phyloP scores from a whole-genome alignment of 352 stramenopile species.

The Pythium angustatum region DNA sequence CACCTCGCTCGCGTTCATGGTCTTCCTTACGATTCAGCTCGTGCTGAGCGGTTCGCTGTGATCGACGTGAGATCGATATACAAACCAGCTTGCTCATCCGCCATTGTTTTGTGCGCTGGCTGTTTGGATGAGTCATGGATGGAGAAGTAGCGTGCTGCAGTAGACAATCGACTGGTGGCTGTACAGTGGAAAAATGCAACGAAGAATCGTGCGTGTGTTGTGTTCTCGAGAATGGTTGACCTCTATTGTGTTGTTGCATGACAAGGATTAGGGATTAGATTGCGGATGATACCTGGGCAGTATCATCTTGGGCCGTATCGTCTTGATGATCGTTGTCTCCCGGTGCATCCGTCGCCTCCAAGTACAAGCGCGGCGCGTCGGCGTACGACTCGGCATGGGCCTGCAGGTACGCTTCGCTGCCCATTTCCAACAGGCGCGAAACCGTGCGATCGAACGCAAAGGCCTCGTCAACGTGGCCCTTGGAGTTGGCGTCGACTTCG shows the following conservation, averaged over 20 bases:
- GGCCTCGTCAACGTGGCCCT: conserved; percentile 73
- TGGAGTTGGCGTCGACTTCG: conserved; percentile 51
- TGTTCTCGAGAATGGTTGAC: background rate
- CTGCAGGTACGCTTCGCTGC: conserved; percentile 68
- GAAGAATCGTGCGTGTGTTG: conserved; percentile 4
- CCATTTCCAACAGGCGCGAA: conserved; percentile 88
- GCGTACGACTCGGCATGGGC: conserved; percentile 46
- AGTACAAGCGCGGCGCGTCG: conserved; percentile 27
- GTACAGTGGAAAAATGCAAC: conserved; percentile 6
- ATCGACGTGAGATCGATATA: background rate
- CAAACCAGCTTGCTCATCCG: background rate
- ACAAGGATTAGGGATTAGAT: no score
- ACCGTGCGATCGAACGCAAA: conserved; percentile 88
- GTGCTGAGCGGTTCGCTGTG: conserved; percentile 60
- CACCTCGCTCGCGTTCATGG: conserved; percentile 74
- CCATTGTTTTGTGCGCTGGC: conserved; percentile 30
- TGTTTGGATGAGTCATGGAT: conserved; percentile 5
- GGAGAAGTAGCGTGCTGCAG: conserved; percentile 2
- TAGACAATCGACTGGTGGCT: background rate
- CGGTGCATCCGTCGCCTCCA: conserved; percentile 27
- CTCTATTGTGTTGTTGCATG: conserved; percentile 5
- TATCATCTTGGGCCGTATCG: conserved; percentile 9
- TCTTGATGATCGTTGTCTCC: conserved; percentile 20
- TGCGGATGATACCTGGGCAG: conserved; percentile 6
- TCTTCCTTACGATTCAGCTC: conserved; percentile 84